These are phyloP conservation scores for Phialophora tarda DNA, from an alignment of 2,329 filamentous ascomycete species.

Conservation along the genomic window DNA sequence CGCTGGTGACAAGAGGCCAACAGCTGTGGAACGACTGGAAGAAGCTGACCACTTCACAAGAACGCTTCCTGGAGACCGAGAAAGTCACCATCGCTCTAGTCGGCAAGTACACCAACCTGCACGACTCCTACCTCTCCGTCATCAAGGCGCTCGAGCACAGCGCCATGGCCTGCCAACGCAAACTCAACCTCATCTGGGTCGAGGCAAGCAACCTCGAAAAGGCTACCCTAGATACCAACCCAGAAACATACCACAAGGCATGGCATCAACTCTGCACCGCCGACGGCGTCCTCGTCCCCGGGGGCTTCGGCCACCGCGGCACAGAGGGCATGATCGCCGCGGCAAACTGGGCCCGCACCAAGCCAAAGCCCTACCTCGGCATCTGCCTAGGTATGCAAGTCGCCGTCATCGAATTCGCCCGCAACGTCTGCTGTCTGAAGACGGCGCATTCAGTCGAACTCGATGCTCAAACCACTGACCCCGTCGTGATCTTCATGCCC, in stretches of 20 bases:
- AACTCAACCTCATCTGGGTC: conserved; percentile 81
- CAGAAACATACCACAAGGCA: conserved; percentile 79
- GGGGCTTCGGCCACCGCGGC: conserved; percentile 80
- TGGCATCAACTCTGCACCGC: conserved; percentile 81
- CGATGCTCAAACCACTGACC: conserved; percentile 63
- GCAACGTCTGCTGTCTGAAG: conserved; percentile 71
- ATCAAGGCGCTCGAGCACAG: conserved; percentile 89
- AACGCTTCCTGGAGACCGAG: conserved; percentile 64
- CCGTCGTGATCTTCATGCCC: conserved; percentile 89
- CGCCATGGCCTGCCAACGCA: conserved; percentile 81
- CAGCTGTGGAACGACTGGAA: conserved; percentile 82
- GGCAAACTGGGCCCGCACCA: conserved; percentile 83
- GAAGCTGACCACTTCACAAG: conserved; percentile 68
- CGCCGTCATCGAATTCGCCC: conserved; percentile 86
- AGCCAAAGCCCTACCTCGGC: conserved; percentile 81
- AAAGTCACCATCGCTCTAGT: conserved; percentile 82
- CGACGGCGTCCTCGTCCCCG: conserved; percentile 58
- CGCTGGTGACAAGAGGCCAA: conserved; percentile 66
- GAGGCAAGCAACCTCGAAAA: conserved; percentile 84
- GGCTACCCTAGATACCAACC: conserved; percentile 63
- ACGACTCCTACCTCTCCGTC: conserved; percentile 85
- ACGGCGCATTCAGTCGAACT: conserved; percentile 64
- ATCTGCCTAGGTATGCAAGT: conserved; percentile 94
- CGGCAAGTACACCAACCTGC: conserved; percentile 85
- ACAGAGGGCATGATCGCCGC: conserved; percentile 89